Percentiles rank a stretch among this genome's conserved stretches.
phyloP scores from a whole-genome alignment of 306 rosid species.

The Cicer judaicum region DNA sequence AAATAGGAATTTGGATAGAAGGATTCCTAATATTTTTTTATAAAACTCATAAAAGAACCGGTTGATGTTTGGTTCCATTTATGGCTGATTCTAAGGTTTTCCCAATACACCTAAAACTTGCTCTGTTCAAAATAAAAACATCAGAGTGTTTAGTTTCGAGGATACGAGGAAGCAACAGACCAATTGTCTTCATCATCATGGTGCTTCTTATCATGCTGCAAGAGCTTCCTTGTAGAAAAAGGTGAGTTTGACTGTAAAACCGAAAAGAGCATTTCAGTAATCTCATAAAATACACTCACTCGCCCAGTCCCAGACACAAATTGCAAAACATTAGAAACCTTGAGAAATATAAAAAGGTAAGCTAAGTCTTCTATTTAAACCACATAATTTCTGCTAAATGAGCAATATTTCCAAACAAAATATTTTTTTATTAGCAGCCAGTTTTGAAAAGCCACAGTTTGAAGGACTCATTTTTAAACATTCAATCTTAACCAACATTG shows the following conservation, averaged over 20 bases:
- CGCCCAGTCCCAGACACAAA: constrained; percentile 1
- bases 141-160: constrained; percentile 50
- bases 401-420: constrained; percentile 33
- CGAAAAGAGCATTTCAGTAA: constrained; percentile 34
- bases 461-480: constrained; percentile 22
- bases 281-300: constrained; percentile 25
- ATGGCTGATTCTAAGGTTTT: constrained; percentile 26
- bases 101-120: constrained; percentile 32
- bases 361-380: constrained; percentile 14
- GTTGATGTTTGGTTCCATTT: constrained; percentile 15
- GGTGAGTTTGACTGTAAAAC: constrained; percentile 74
- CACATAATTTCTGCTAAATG: constrained; percentile 25
- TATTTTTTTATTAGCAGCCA: not conserved
- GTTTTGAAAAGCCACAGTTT: not conserved
- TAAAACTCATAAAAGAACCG: constrained; percentile 5
- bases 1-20: constrained; percentile 28
- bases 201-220: constrained; percentile 69
- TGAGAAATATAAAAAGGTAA: constrained; percentile 26
- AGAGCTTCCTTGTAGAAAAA: constrained; percentile 56
- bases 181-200: constrained; percentile 82
- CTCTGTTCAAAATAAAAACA: constrained; percentile 39
- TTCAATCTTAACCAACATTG: constrained; percentile 34
- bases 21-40: constrained; percentile 18
- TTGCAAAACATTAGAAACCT: constrained; percentile 17
- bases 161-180: constrained; percentile 93